phyloP scores from a whole-genome alignment of 306 rosid genomes.

The Prinsepia uniflora region DNA sequence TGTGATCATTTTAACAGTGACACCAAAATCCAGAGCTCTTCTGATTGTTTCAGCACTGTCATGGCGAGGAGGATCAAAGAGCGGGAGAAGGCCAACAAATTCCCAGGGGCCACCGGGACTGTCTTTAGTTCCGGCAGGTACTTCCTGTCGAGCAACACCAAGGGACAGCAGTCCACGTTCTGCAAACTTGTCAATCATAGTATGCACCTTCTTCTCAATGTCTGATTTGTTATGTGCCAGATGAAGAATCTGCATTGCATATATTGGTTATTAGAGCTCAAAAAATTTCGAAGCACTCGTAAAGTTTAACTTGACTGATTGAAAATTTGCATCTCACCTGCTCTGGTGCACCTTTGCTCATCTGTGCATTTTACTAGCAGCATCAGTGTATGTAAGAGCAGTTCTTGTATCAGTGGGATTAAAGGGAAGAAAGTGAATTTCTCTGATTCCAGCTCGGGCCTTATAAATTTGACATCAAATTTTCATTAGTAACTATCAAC shows the following conservation, averaged over 20 bases:
- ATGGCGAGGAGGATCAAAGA: constrained; percentile 77
- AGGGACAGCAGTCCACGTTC: constrained; percentile 76
- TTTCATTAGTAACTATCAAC: constrained; percentile 1
- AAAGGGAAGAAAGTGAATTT: constrained; percentile 81
- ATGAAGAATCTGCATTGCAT: constrained; percentile 48
- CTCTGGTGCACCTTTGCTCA: constrained; percentile 81
- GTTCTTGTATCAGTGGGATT: constrained; percentile 75
- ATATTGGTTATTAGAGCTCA: neutral
- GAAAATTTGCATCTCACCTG: constrained; percentile 38
- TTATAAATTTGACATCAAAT: constrained; percentile 20
- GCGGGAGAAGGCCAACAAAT: constrained; percentile 73
- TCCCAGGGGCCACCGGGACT: constrained; percentile 77
- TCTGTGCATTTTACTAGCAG: constrained; percentile 55
- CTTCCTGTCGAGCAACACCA: constrained; percentile 59
- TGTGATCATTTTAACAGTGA: constrained; percentile 73
- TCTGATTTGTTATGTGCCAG: constrained; percentile 57
- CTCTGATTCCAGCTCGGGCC: constrained; percentile 61
- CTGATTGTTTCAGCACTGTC: constrained; percentile 76
- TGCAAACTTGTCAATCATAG: constrained; percentile 61
- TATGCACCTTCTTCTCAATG: constrained; percentile 49
- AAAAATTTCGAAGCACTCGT: neutral
- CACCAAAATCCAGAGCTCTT: constrained; percentile 77
- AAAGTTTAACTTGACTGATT: neutral
- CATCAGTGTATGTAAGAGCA: constrained; percentile 64
- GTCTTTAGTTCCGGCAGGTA: constrained; percentile 58